Evolutionary conservation across 2,329 filamentous ascomycete genomes (phyloP).

Genomic region (Scleromitrula shiraiana): DNA sequence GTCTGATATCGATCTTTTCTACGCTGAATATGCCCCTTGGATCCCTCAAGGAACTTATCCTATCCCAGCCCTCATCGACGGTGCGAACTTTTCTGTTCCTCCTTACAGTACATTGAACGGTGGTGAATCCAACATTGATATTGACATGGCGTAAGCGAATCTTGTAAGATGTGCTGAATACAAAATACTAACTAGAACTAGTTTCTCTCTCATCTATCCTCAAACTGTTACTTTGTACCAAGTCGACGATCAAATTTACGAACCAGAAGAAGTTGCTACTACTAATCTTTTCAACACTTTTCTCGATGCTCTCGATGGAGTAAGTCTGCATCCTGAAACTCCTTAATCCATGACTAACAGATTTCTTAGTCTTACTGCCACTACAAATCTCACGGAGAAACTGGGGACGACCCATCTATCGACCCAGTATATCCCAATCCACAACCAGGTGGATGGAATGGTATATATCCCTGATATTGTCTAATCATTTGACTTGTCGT

Average conservation of each 20-base stretch:
- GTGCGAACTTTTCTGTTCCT: constrained; percentile 15
- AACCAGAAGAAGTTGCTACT: constrained; percentile 16
- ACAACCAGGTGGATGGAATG: constrained; percentile 34
- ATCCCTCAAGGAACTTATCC: constrained; percentile 15
- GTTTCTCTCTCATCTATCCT: constrained; percentile 7
- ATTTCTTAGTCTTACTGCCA: constrained; percentile 34
- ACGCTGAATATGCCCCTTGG: constrained; percentile 11
- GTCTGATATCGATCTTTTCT: constrained; percentile 16
- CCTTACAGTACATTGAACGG: background rate
- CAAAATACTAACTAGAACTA: background rate
- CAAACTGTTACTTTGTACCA: constrained; percentile 24
- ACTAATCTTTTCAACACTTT: constrained; percentile 27
- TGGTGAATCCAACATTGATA: constrained; percentile 31
- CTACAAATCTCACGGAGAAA: constrained; percentile 37
- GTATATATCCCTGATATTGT: constrained; percentile 13
- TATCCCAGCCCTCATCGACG: constrained; percentile 19
- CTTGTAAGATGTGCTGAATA: background rate
- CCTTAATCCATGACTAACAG: constrained; percentile 1
- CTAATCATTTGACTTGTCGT: no score
- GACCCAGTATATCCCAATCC: constrained; percentile 38
- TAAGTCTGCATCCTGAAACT: constrained; percentile 4
- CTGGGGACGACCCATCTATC: constrained; percentile 32
- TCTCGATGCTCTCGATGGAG: constrained; percentile 25
- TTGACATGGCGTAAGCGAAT: constrained; percentile 28
- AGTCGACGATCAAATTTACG: constrained; percentile 22